Evolutionary conservation across 768 basidiomycete species (phyloP).

Genomic region (Boletus insuetus): DNA sequence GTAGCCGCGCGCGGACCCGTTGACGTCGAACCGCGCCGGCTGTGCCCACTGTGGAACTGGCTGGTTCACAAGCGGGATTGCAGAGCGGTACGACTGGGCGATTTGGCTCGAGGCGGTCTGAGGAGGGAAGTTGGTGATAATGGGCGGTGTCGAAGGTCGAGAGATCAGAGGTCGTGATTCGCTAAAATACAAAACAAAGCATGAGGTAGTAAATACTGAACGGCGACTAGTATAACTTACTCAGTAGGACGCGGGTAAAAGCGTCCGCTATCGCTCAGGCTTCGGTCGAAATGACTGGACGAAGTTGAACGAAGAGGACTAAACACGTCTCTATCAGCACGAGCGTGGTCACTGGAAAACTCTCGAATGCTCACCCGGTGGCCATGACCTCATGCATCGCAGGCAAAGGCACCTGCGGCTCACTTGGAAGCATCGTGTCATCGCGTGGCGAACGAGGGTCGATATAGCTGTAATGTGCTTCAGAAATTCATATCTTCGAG

Average conservation of each 20-base stretch:
- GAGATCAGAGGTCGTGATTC: conserved; percentile 55
- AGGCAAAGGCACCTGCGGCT: conserved; percentile 31
- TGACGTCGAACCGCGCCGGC: conserved; percentile 23
- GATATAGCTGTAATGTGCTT: conserved; percentile 8
- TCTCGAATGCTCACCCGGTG: conserved; percentile 12
- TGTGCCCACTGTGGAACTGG: conserved; percentile 30
- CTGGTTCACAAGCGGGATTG: conserved; percentile 21
- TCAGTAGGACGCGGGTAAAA: conserved; percentile 17
- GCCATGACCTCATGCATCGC: conserved; percentile 35
- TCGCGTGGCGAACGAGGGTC: conserved; percentile 35
- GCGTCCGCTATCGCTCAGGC: conserved; percentile 10
- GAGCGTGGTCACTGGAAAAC: too few relatives aligned
- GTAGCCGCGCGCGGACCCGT: conserved; percentile 30
- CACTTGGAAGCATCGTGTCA: conserved; percentile 24
- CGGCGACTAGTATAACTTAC: conserved; percentile 17
- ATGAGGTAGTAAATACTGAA: neutral
- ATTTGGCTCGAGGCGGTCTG: conserved; percentile 23
- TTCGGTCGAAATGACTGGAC: conserved; percentile 18
- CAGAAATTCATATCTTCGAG: neutral
- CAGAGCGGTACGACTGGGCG: conserved; percentile 22
- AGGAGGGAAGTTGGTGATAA: conserved; percentile 22
- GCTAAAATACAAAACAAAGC: conserved; percentile 28
- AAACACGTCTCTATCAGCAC: neutral
- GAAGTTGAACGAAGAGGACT: conserved; percentile 19
- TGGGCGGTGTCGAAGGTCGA: conserved; percentile 30